These are phyloP conservation scores for Collybia mongolica DNA, from an alignment of 768 basidiomycete genomes.

Conservation along the genomic window DNA sequence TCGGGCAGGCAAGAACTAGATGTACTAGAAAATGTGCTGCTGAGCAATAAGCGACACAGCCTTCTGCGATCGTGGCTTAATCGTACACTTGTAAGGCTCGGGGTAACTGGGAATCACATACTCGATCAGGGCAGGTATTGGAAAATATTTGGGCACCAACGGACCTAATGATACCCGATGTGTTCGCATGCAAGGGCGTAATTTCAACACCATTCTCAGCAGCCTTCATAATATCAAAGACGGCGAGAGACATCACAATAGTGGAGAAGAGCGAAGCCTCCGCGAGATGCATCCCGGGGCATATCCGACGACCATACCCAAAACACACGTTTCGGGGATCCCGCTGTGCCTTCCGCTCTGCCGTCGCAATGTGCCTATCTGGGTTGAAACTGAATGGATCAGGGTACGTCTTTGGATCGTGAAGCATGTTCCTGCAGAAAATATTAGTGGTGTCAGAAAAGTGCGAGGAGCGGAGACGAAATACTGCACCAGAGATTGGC, in stretches of 20 bases:
- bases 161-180: conserved; percentile 44
- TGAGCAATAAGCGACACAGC: conserved; percentile 25
- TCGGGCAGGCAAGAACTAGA: no score
- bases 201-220: conserved; percentile 44
- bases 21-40: conserved; percentile 2
- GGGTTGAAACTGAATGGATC: conserved; percentile 51
- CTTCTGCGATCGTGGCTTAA: conserved; percentile 30
- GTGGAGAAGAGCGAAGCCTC: conserved; percentile 48
- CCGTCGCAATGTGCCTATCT: conserved; percentile 35
- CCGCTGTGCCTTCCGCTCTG: conserved; percentile 27
- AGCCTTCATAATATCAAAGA: conserved; percentile 44
- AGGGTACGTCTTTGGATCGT: conserved; percentile 47
- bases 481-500: conserved; percentile 43
- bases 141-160: conserved; percentile 7
- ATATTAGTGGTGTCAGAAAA: not conserved
- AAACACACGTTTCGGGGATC: conserved; percentile 44
- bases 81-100: conserved; percentile 31
- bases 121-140: not conserved
- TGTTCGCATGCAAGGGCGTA: conserved; percentile 42
- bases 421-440: conserved; percentile 50
- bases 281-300: conserved; percentile 50
- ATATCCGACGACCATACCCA: conserved; percentile 47
- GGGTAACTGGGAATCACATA: conserved; percentile 22
- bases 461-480: not conserved
- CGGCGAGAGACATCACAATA: conserved; percentile 42